Base-by-base conservation (phyloP, 768 basidiomycete genomes). In the Nevesoporus exiguus region DNA sequence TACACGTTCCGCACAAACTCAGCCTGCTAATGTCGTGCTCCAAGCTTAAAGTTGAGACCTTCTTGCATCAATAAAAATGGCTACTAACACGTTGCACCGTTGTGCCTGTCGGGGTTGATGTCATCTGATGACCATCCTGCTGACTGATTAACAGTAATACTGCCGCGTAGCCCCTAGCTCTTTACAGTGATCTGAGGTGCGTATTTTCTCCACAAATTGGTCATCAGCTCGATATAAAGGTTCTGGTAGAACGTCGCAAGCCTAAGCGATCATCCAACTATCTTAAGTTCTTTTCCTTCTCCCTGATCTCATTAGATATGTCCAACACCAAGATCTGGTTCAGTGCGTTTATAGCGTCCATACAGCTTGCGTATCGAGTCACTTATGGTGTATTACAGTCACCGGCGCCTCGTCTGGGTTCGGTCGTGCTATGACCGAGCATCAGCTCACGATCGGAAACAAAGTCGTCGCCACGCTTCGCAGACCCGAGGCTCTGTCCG, bases 391-490 rank as follows among this genome's bases (percentile, higher is more conserved):
- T 5, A 24, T n/a, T 17, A 8, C 49, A 65, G 62, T 56, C 1
- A 75, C 74, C 6, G 76, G 76, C 13, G 59, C 71, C 6, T 73
- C 73, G 3, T 66, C 72, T 11, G 74, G 77, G 17, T 71, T 78
- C 47, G 76, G 76, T 7, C 68, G 67, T 3, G 51, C 56, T 14
- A 63, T 73, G 51, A 64, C 66, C 11, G 72, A 75, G 52, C 30
- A 52, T 21, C 68, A 68, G 29, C 72, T 79, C 37, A 45, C 48
- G 29, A 57, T 59, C 3, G 75, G 76, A 14, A 69, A 75, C 54
- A 72, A 59, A 10, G 76, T 70, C 31, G 61, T 76, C 47, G 78
- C 80, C 14, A 75, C 76, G n/a, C 65, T 76, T 13, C 77, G 76
- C 50, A 71, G 62, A 27, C 74, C 75, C 9, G 66, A 61, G 7